Conservation (phyloP, 2,329 filamentous ascomycete species). For the Penicillium sp. region DNA sequence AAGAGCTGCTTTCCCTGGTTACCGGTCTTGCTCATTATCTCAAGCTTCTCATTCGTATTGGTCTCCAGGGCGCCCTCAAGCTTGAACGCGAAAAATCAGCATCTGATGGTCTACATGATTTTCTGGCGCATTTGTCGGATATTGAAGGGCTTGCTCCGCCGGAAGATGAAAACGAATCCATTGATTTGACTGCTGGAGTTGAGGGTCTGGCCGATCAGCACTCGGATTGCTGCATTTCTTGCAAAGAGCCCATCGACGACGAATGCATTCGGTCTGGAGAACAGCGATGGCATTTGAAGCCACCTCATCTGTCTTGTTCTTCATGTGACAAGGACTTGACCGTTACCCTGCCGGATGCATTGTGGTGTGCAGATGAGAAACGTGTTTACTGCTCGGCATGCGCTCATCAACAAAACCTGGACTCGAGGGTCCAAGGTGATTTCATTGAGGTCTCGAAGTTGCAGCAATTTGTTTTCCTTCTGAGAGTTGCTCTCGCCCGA, state of each 20-base stretch:
- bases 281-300: constrained; percentile 74
- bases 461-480: constrained; percentile 89
- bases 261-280: constrained; percentile 77
- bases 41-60: constrained; percentile 95
- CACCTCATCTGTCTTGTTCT: constrained; percentile 64
- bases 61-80: constrained; percentile 86
- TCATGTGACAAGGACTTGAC: constrained; percentile 74
- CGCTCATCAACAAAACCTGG: constrained; percentile 48
- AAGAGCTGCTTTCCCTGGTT: constrained; percentile 95
- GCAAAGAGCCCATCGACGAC: constrained; percentile 87
- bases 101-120: constrained; percentile 72
- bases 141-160: constrained; percentile 70
- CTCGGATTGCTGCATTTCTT: constrained; percentile 80
- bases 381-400: constrained; percentile 71
- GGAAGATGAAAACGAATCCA: constrained; percentile 60
- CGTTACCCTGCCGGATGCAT: constrained; percentile 64
- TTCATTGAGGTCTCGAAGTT: constrained; percentile 80
- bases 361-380: constrained; percentile 66
- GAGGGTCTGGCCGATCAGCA: constrained; percentile 68
- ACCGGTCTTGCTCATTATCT: constrained; percentile 96
- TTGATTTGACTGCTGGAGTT: constrained; percentile 65
- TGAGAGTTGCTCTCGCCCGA: constrained; percentile 86
- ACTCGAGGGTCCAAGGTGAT: constrained; percentile 56
- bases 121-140: constrained; percentile 78
- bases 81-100: constrained; percentile 79